Base-by-base conservation (phyloP, 2,329 filamentous ascomycete genomes). In the Metarhizium robertsii region DNA sequence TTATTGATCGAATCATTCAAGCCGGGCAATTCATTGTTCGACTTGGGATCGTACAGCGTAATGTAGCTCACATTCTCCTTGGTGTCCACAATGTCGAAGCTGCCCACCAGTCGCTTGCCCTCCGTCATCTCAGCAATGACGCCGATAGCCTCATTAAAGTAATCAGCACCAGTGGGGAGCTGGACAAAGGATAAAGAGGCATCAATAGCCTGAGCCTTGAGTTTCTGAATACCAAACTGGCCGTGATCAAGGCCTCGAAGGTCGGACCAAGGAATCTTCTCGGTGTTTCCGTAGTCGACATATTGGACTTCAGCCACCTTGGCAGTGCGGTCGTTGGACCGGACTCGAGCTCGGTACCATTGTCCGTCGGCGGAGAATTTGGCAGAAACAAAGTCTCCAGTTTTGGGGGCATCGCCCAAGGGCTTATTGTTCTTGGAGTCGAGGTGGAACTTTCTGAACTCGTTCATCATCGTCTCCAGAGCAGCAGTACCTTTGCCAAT, bases 231-330 rank as follows among this genome's bases (percentile, higher is more conserved):
- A 46, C 83, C 83, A 77, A 97, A 99, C 64, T 92, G 86, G 16
- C 83, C 72, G 67, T 90, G 84, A 52, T 85, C 81, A 51, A 99
- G 81, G n/a, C 90, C 79, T 32, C 94, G 88, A 47, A 99, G 83
- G 61, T 83, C 80, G 29, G 84, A 81, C 91, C 92, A 99, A 0
- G 92, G 83, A 56, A 95, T 79, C 67, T 85, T 87, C 73, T 99
- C 94, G 55, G 83, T 87, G 79, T 99, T 99, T 64, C 94, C 94
- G 71, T 95, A 99, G 75, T 99, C 94, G 59, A 99, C 84, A 73
- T 96, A 99, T 49, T 95, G 75, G 30, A 99, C 87, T 71, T 99
- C 94, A 29, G 91, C 87, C 64, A 88, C 84, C 79, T 94, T 90
- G 65, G 86, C 86, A 8, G 92, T 81, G 59, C 94, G 90, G 74